phyloP scores from a whole-genome alignment of 2,329 filamentous ascomycete species.

The Sclerotinia nivalis region DNA sequence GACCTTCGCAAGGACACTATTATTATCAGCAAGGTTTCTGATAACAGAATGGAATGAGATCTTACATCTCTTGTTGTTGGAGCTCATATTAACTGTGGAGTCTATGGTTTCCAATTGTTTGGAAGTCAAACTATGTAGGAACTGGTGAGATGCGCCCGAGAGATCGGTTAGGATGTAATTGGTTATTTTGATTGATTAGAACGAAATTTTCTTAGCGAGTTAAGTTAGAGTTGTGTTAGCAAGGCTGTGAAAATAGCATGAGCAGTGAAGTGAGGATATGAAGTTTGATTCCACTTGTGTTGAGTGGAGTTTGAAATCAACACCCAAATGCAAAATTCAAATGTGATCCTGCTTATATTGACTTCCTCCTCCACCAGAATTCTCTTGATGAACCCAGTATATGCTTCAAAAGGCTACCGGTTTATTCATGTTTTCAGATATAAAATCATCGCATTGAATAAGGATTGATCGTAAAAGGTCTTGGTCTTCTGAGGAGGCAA shows the following conservation, averaged over 20 bases:
- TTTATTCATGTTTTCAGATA: neutral
- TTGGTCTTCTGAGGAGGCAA: neutral
- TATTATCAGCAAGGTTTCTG: neutral
- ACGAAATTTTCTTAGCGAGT: neutral
- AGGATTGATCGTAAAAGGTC: neutral
- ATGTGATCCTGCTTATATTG: neutral
- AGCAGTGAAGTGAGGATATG: neutral
- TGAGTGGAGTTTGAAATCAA: neutral
- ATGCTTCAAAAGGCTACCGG: neutral
- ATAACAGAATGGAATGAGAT: neutral
- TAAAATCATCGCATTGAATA: neutral
- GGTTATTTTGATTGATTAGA: neutral
- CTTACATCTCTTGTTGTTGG: slow-evolving; percentile 15
- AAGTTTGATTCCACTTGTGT: neutral
- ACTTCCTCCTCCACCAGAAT: too few species aligned
- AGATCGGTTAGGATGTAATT: neutral
- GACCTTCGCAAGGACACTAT: slow-evolving; percentile 18
- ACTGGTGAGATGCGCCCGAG: neutral
- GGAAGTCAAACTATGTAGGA: neutral
- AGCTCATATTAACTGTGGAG: neutral
- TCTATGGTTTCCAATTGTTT: neutral
- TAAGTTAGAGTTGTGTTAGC: neutral
- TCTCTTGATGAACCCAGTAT: neutral
- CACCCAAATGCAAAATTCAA: neutral
- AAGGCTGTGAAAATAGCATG: neutral